A percentile compares a stretch with the other conserved stretches of the same genome.
phyloP scores from a whole-genome alignment of 106 monocot genomes.

The Phalaenopsis equestris region DNA sequence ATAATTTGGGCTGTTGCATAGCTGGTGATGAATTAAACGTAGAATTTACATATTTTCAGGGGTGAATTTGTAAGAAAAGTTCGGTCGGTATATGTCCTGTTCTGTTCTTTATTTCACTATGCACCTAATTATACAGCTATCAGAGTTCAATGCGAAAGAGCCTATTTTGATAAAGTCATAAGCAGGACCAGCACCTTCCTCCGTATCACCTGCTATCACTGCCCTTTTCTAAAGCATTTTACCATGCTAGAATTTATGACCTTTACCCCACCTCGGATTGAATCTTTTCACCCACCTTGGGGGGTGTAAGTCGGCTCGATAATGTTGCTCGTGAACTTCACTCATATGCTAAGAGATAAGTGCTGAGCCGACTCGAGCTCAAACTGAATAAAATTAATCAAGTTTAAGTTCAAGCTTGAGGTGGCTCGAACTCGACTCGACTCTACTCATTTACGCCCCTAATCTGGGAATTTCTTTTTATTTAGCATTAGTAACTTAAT shows the following conservation, averaged over 20 bases:
- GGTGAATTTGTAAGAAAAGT: neutral
- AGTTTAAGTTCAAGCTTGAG: too few species aligned
- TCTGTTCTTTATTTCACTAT: neutral
- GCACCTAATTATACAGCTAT: neutral
- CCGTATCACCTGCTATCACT: conserved; percentile 4
- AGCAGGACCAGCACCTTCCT: neutral
- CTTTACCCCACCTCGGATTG: neutral
- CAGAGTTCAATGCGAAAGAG: neutral
- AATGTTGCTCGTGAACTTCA: too few species aligned
- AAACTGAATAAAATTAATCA: too few species aligned
- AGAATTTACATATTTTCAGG: neutral
- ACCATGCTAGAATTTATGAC: neutral
- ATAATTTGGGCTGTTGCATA: too few species aligned
- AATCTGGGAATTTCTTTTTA: too few species aligned
- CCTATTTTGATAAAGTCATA: neutral
- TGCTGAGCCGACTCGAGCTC: too few species aligned
- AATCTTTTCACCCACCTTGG: neutral
- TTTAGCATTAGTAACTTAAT: too few species aligned
- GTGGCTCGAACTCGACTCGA: too few species aligned
- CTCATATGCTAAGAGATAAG: too few species aligned
- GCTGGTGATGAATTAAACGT: neutral
- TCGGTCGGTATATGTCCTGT: neutral
- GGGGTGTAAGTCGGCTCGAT: too few species aligned
- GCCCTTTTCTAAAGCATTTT: neutral
- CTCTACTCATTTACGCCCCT: too few species aligned